phyloP scores from a whole-genome alignment of 2,329 filamentous ascomycete species.

The Aspergillus fumigatus region DNA sequence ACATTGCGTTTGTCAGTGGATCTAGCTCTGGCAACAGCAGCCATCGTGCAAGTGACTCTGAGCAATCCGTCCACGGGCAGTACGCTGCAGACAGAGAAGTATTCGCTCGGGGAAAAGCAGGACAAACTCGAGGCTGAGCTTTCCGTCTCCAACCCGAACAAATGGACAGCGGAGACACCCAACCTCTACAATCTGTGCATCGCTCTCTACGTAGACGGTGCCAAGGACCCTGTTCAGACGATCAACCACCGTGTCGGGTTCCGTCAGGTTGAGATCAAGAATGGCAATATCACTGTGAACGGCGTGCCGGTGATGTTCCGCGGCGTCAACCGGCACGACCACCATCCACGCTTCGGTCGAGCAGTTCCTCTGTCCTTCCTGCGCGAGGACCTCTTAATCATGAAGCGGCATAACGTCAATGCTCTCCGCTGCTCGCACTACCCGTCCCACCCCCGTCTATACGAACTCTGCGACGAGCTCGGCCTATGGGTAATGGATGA shows the following conservation, averaged over 20 bases:
- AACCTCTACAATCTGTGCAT: constrained; percentile 51
- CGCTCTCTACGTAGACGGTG: neutral
- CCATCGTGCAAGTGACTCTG: constrained; percentile 4
- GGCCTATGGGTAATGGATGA: constrained; percentile 36
- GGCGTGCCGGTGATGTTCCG: constrained; percentile 57
- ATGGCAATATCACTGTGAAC: constrained; percentile 55
- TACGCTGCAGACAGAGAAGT: constrained; percentile 1
- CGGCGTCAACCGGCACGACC: constrained; percentile 66
- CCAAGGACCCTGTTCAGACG: constrained; percentile 16
- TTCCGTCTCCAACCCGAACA: constrained; percentile 49
- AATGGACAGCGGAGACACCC: constrained; percentile 66
- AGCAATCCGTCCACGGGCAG: constrained; percentile 10
- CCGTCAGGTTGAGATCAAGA: constrained; percentile 55
- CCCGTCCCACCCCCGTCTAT: constrained; percentile 42
- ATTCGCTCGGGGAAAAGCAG: constrained; percentile 10
- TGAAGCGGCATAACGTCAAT: constrained; percentile 69
- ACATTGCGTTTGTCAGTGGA: constrained; percentile 49
- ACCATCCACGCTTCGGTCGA: constrained; percentile 60
- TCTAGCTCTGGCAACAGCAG: constrained; percentile 25
- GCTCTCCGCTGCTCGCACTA: constrained; percentile 66
- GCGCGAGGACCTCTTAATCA: constrained; percentile 58
- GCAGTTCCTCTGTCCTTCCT: constrained; percentile 60
- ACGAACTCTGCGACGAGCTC: constrained; percentile 31
- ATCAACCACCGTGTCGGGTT: constrained; percentile 58
- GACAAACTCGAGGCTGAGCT: constrained; percentile 31